Percentiles rank a stretch among this genome's conserved stretches.
These are phyloP conservation scores for Tilletiaria anomala DNA, from an alignment of 1,284 basidiomycete genomes.

Conservation along the genomic window DNA sequence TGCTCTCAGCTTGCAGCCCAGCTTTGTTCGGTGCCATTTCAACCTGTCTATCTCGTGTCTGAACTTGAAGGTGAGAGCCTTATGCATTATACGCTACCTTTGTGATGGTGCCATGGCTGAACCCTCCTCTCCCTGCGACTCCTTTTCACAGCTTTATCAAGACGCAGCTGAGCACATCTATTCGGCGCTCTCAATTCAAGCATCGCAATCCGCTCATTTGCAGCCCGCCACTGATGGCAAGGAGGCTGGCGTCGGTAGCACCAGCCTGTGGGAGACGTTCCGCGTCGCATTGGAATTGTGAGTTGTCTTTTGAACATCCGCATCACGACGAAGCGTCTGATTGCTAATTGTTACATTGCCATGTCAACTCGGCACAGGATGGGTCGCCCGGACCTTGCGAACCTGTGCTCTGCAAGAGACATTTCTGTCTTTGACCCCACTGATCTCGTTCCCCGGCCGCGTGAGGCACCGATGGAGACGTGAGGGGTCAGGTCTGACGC, in stretches of 20 bases:
- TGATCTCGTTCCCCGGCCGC: no score
- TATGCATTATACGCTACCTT: not conserved
- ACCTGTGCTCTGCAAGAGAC: no score
- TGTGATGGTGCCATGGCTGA: not conserved
- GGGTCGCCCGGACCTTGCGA: no score
- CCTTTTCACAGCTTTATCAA: conserved; percentile 19
- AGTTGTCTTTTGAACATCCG: no score
- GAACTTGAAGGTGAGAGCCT: conserved; percentile 21
- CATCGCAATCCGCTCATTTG: conserved; percentile 6
- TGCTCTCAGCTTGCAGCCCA: conserved; percentile 77
- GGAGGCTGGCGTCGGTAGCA: conserved; percentile 10
- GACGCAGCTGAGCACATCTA: conserved; percentile 36
- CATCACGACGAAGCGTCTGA: no score
- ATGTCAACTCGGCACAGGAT: no score
- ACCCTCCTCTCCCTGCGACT: not conserved
- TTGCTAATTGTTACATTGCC: no score
- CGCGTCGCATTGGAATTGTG: not conserved
- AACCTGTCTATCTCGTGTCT: conserved; percentile 33
- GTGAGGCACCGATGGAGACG: no score
- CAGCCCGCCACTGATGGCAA: conserved; percentile 11
- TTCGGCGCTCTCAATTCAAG: conserved; percentile 31
- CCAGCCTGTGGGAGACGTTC: conserved; percentile 1
- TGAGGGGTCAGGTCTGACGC: no score
- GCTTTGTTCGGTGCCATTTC: conserved; percentile 58
- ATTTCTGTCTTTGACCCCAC: no score